A percentile compares a stretch with the other conserved stretches of the same genome.
Conservation (phyloP, 257 asterid species). For the Orobanche coerulescens region DNA sequence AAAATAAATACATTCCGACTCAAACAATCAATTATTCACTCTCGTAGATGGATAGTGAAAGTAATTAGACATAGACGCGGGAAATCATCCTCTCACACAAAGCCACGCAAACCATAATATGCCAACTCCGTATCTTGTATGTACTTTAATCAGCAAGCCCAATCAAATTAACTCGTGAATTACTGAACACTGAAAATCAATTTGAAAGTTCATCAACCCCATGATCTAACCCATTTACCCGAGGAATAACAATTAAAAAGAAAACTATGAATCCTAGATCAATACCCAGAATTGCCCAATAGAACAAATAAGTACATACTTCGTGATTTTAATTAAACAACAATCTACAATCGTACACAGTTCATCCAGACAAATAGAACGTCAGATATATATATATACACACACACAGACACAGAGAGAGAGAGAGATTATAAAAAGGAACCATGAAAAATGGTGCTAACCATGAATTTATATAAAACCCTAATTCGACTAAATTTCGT, state of each 20-base stretch:
- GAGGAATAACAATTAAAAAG: not conserved
- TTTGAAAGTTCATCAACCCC: not conserved
- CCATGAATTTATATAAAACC: not conserved
- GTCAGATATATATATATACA: too few relatives aligned
- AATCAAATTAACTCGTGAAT: slow-evolving; percentile 6
- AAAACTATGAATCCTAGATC: not conserved
- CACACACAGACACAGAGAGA: not conserved
- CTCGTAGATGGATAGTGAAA: not conserved
- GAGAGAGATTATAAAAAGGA: not conserved
- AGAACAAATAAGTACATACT: not conserved
- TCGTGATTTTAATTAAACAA: not conserved
- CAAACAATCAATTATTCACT: slow-evolving; percentile 5
- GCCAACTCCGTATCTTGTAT: not conserved
- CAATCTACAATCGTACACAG: too few relatives aligned
- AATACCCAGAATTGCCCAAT: not conserved
- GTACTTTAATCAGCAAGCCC: not conserved
- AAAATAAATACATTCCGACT: not conserved
- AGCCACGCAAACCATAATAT: slow-evolving; percentile 11
- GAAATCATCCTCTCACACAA: not conserved
- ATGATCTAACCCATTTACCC: not conserved
- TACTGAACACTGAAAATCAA: not conserved
- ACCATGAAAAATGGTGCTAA: not conserved
- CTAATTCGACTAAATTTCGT: not conserved
- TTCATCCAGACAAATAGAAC: too few relatives aligned
- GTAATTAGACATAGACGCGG: not conserved